These are phyloP conservation scores for Escallonia herrerae DNA, from an alignment of 129 eudicot species.

Conservation along the genomic window DNA sequence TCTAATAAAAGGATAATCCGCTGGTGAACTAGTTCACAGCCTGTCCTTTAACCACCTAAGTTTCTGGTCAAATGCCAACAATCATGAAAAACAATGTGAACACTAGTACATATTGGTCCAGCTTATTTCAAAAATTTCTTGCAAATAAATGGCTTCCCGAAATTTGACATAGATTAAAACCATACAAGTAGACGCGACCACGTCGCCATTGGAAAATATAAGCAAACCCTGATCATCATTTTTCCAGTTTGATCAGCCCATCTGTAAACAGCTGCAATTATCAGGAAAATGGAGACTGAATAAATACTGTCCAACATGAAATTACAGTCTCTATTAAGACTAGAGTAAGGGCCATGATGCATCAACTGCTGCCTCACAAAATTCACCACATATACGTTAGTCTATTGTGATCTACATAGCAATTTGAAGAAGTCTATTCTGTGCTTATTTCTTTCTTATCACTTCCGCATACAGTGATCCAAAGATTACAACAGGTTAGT, in stretches of 20 bases:
- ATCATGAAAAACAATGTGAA: background rate
- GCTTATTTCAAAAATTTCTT: background rate
- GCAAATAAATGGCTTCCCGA: background rate
- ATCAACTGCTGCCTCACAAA: background rate
- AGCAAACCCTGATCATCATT: conserved; percentile 83
- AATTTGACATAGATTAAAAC: conserved; percentile 7
- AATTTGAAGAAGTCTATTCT: background rate
- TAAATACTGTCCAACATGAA: conserved; percentile 1
- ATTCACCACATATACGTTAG: too few species aligned
- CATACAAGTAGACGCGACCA: conserved; percentile 77
- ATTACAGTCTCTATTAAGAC: background rate
- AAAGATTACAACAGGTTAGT: background rate
- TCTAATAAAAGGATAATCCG: too few species aligned
- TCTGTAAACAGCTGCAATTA: conserved; percentile 71
- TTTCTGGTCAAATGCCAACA: background rate
- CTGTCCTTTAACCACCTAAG: background rate
- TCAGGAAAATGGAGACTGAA: conserved; percentile 14
- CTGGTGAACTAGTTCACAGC: too few species aligned
- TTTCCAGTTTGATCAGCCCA: conserved; percentile 74
- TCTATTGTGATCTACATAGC: background rate
- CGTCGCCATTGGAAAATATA: conserved; percentile 81
- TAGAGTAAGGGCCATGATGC: background rate
- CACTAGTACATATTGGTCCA: background rate
- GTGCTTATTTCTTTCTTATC: background rate
- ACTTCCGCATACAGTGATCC: background rate